Evolutionary conservation across 129 eudicot species (phyloP).

Genomic region (Tagetes erecta): DNA sequence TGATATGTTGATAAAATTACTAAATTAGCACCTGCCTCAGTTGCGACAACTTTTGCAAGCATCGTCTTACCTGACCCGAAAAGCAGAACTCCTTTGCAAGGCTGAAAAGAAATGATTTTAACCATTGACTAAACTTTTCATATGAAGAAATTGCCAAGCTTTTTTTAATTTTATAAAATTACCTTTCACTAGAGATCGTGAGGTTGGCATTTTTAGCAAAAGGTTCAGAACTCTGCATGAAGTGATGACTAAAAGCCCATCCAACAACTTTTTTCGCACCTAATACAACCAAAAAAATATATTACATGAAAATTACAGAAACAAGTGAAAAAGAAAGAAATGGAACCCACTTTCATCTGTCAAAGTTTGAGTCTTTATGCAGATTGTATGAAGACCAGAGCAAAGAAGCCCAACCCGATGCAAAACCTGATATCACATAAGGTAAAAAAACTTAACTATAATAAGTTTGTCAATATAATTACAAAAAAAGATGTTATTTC

Average conservation of each 20-base stretch:
- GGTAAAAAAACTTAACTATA: not conserved
- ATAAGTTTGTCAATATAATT: not conserved
- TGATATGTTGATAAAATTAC: conserved; percentile 83
- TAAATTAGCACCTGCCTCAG: conserved; percentile 98
- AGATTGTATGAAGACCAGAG: conserved; percentile 60
- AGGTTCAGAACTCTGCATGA: conserved; percentile 68
- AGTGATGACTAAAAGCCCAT: conserved; percentile 93
- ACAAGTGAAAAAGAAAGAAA: not conserved
- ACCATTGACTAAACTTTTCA: not conserved
- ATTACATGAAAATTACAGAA: not conserved
- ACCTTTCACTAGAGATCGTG: conserved; percentile 79
- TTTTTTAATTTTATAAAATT: too few relatives aligned
- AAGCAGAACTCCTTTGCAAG: conserved; percentile 87
- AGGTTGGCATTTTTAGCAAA: conserved; percentile 54
- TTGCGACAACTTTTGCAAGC: conserved; percentile 97
- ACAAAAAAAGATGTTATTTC: not conserved
- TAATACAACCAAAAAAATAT: conserved; percentile 15
- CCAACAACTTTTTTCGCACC: conserved; percentile 84
- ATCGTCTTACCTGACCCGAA: conserved; percentile 96
- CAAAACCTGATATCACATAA: conserved; percentile 54
- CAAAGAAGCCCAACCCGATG: conserved; percentile 58
- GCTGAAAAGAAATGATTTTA: conserved; percentile 37
- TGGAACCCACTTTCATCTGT: conserved; percentile 68
- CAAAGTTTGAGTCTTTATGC: conserved; percentile 80
- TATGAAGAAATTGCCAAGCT: not conserved